A percentile compares a stretch with the other conserved stretches of the same genome.
phyloP scores from a whole-genome alignment of 257 asterid genomes.

The Solanum microdontum region DNA sequence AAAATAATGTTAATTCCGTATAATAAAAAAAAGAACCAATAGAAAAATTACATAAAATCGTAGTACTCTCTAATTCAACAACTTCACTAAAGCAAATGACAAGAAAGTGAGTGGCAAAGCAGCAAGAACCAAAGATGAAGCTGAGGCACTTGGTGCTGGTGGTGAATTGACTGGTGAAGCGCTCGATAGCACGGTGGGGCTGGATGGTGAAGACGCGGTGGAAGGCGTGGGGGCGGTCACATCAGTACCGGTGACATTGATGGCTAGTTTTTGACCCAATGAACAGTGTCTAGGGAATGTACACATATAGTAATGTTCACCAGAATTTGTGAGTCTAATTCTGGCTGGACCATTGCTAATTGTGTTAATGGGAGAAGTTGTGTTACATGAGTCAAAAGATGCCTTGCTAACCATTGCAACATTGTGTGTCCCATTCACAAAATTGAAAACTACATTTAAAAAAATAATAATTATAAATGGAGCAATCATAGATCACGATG shows the following conservation, averaged over 20 bases:
- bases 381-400: constrained; percentile 47
- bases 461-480: background rate
- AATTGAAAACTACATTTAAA: background rate
- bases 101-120: constrained; percentile 47
- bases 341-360: constrained; percentile 44
- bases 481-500: background rate
- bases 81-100: constrained; percentile 43
- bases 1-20: no score
- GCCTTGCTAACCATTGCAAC: constrained; percentile 33
- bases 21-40: background rate
- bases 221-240: constrained; percentile 16
- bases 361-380: constrained; percentile 16
- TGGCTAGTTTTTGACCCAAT: constrained; percentile 47
- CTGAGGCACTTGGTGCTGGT: constrained; percentile 27
- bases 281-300: constrained; percentile 46
- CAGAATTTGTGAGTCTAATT: constrained; percentile 35
- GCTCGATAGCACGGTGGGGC: background rate
- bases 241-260: constrained; percentile 40
- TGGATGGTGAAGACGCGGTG: constrained; percentile 12
- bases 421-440: constrained; percentile 28
- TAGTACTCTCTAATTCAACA: constrained; percentile 11
- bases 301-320: constrained; percentile 64
- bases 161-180: background rate
- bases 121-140: constrained; percentile 31
- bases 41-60: background rate